Conservation (phyloP, 108 stramenopile species). For the Nitzschia putrida region DNA sequence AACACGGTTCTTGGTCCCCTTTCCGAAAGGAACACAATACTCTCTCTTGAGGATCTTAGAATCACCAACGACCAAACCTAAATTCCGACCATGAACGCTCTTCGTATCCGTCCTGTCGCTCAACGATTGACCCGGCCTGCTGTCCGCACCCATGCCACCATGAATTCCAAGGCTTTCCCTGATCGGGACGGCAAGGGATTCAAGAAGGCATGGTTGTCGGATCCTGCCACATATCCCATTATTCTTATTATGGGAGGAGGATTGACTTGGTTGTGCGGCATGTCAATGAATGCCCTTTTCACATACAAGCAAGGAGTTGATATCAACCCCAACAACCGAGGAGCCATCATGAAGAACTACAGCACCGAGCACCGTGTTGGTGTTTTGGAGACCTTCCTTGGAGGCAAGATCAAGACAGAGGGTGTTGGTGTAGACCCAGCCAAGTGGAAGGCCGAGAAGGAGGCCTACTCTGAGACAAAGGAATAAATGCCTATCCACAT, state of each 20-base stretch:
- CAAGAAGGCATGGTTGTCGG: slow-evolving; percentile 50
- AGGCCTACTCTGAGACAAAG: slow-evolving; percentile 33
- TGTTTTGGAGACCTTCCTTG: slow-evolving; percentile 16
- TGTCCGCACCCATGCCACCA: slow-evolving; percentile 20
- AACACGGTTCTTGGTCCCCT: too few species aligned
- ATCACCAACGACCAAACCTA: neutral
- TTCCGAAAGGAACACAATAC: too few species aligned
- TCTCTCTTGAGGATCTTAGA: neutral
- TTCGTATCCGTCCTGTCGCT: slow-evolving; percentile 13
- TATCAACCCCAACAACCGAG: slow-evolving; percentile 49
- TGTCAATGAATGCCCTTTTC: slow-evolving; percentile 44
- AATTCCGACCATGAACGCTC: slow-evolving; percentile 22
- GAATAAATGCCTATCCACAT: too few species aligned
- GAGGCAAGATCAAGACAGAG: slow-evolving; percentile 52
- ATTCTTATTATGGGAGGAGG: slow-evolving; percentile 48
- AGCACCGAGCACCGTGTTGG: slow-evolving; percentile 6
- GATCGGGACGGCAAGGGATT: slow-evolving; percentile 13
- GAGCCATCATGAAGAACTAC: slow-evolving; percentile 15
- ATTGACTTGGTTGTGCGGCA: slow-evolving; percentile 58
- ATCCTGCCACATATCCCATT: slow-evolving; percentile 62
- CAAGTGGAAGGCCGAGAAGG: slow-evolving; percentile 58
- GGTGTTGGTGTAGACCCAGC: slow-evolving; percentile 71
- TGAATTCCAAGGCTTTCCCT: slow-evolving; percentile 13
- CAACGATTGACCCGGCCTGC: slow-evolving; percentile 9
- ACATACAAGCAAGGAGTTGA: slow-evolving; percentile 62